These are phyloP conservation scores for Aureobasidium sp. DNA, from an alignment of 2,329 filamentous ascomycete genomes.

Conservation along the genomic window DNA sequence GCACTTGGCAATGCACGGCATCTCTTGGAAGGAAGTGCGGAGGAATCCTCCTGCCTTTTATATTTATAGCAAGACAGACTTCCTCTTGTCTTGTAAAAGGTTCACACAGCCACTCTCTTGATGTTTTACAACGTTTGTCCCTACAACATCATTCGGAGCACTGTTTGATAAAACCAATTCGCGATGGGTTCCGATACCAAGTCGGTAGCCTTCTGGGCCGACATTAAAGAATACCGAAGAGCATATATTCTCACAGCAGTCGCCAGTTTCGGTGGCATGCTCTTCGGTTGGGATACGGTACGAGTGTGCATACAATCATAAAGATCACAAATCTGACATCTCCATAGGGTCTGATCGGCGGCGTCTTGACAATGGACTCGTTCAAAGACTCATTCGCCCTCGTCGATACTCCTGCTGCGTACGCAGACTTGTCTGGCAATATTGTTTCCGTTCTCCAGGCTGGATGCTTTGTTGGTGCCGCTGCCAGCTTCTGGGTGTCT, in stretches of 20 bases:
- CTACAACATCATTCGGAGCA: not conserved
- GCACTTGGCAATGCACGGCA: not conserved
- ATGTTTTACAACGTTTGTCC: not conserved
- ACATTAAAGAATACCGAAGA: conserved; percentile 35
- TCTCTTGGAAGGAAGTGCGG: not conserved
- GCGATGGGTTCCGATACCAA: not conserved
- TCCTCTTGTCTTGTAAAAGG: not conserved
- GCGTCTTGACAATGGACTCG: conserved; percentile 37
- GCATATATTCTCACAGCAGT: conserved; percentile 37
- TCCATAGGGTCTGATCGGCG: conserved; percentile 25
- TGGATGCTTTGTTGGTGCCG: conserved; percentile 40
- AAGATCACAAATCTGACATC: not conserved
- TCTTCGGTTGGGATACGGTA: conserved; percentile 32
- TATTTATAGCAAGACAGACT: not conserved
- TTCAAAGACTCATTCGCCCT: conserved; percentile 38
- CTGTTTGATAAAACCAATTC: not conserved
- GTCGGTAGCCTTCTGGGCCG: conserved; percentile 23
- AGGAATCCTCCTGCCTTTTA: not conserved
- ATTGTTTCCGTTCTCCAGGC: conserved; percentile 40
- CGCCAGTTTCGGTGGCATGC: conserved; percentile 38
- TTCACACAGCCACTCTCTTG: too few species aligned
- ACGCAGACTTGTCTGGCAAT: conserved; percentile 37
- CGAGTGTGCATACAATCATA: not conserved
- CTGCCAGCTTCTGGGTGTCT: conserved; percentile 36
- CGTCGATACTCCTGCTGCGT: conserved; percentile 27